Evolutionary conservation across 768 basidiomycete species (phyloP), one percentile per base, ranked within the genome.

Genomic region (Paxillus involutus): DNA sequence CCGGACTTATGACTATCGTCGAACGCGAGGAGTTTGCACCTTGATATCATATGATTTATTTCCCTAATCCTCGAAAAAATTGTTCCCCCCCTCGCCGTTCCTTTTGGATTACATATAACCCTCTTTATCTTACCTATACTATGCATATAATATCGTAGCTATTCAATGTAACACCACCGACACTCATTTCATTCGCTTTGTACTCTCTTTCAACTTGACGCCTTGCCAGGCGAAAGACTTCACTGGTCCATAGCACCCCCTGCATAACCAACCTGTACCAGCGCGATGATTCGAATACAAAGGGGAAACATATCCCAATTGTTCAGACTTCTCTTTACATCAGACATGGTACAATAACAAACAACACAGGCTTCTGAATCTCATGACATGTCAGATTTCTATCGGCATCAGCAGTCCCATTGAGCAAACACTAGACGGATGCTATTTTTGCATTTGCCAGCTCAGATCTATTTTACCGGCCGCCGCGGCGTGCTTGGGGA

Each of bases 1-100:
- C 85, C 2, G 89, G 89, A 9, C 76, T 89, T 30, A 91, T 91
- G 89, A 89, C 86, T 37, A 80, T 90, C 64, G 24, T 85, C 47
- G 72, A 71, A 44, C 75, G 84, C 45, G 74, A 70, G 57, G 70
- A 63, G 52, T 43, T 63, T 24, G 24, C 44, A 3, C 52, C 40
- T 47, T 70, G 55, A 67, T 19, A 19, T 49, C 9, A 9, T 37
- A 32, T 32, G 45, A 7, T 56, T 24, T 10, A 16, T 37, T 30
- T 41, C 30, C 10, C 36, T 30, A 13, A 36, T 44, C 12, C 17
- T 12, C 36, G 13, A 35, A 12, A 35, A 35, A 14, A 26, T 26
- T 5, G 26, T 3, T 26, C 12, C 2, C 35, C 12, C 2, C 40
- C 7, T 17, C 10, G 33, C 30, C 59, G n/a, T 44, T 60, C 52